These are phyloP conservation scores for Chlorophyllum brunneum DNA, from an alignment of 768 basidiomycete genomes.

Conservation along the genomic window DNA sequence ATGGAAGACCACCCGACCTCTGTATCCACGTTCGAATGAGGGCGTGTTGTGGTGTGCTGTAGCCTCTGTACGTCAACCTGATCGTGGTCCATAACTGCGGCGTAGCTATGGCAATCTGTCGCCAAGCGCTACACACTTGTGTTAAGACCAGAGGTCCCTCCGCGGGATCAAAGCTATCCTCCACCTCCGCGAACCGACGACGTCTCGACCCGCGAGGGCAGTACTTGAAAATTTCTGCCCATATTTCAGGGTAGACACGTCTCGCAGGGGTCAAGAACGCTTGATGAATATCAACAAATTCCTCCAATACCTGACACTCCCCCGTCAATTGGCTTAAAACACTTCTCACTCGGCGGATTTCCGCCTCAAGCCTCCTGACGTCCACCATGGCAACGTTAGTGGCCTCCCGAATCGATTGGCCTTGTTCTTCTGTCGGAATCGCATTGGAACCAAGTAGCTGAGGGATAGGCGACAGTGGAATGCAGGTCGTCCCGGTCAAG, in stretches of 20 bases:
- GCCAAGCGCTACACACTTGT: slow-evolving; percentile 16
- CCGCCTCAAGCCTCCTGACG: slow-evolving; percentile 8
- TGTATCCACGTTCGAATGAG: slow-evolving; percentile 12
- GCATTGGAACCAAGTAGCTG: slow-evolving; percentile 14
- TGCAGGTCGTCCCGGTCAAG: slow-evolving; percentile 2
- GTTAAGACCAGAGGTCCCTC: slow-evolving; percentile 15
- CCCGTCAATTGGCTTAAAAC: slow-evolving; percentile 10
- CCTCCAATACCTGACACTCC: slow-evolving; percentile 9
- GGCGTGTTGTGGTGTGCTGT: slow-evolving; percentile 5
- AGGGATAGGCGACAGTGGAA: slow-evolving; percentile 13
- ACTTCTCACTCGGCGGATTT: slow-evolving; percentile 10
- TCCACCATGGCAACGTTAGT: slow-evolving; percentile 1
- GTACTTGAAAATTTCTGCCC: slow-evolving; percentile 15
- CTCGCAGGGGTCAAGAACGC: slow-evolving; percentile 16
- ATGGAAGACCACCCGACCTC: slow-evolving; percentile 11
- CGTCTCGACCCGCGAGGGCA: slow-evolving; percentile 13
- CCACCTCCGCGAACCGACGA: slow-evolving; percentile 13
- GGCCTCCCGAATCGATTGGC: neutral
- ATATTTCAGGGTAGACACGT: slow-evolving; percentile 15
- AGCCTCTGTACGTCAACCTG: slow-evolving; percentile 8
- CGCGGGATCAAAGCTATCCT: slow-evolving; percentile 16
- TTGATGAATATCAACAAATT: slow-evolving; percentile 13
- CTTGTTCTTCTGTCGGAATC: slow-evolving; percentile 8
- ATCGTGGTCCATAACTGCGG: slow-evolving; percentile 16
- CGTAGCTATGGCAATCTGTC: slow-evolving; percentile 13